Evolutionary conservation across 2,329 filamentous ascomycete genomes (phyloP).

Genomic region (Bipolaris oryzae): DNA sequence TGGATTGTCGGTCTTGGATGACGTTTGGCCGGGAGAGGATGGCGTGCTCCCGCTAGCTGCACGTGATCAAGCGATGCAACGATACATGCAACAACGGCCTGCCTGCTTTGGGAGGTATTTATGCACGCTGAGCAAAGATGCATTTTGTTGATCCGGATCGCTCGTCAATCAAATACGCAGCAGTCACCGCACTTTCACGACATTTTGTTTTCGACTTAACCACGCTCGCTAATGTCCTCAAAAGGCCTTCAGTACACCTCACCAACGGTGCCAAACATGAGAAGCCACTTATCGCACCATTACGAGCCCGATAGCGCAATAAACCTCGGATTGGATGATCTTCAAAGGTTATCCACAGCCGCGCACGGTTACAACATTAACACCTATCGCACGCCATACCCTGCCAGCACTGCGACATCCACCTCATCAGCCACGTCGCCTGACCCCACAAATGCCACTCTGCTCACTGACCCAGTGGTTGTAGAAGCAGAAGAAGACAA

Average conservation of each 20-base stretch:
- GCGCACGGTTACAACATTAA: slow-evolving; percentile 33
- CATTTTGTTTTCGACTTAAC: slow-evolving; percentile 9
- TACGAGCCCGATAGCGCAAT: slow-evolving; percentile 34
- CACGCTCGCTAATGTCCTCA: slow-evolving; percentile 32
- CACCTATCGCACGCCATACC: slow-evolving; percentile 39
- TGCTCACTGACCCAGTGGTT: slow-evolving; percentile 32
- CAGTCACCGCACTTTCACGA: neutral
- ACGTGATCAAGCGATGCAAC: slow-evolving; percentile 24
- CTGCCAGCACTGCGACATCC: slow-evolving; percentile 42
- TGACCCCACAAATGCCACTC: slow-evolving; percentile 22
- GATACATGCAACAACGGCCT: slow-evolving; percentile 14
- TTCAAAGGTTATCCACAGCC: slow-evolving; percentile 36
- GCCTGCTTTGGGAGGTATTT: slow-evolving; percentile 28
- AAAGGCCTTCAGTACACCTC: slow-evolving; percentile 39
- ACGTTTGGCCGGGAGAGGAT: slow-evolving; percentile 30
- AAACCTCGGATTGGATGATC: slow-evolving; percentile 35
- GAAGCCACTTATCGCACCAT: slow-evolving; percentile 30
- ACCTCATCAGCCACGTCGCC: slow-evolving; percentile 35
- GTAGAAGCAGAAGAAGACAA: slow-evolving; percentile 81
- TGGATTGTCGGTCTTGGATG: slow-evolving; percentile 27
- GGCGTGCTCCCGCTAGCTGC: slow-evolving; percentile 25
- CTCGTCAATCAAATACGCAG: slow-evolving; percentile 11
- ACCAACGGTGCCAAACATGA: slow-evolving; percentile 37
- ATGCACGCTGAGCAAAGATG: slow-evolving; percentile 18
- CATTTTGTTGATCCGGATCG: neutral